These are phyloP conservation scores for Ochetophila trinervis DNA, from an alignment of 306 rosid species.

Conservation along the genomic window DNA sequence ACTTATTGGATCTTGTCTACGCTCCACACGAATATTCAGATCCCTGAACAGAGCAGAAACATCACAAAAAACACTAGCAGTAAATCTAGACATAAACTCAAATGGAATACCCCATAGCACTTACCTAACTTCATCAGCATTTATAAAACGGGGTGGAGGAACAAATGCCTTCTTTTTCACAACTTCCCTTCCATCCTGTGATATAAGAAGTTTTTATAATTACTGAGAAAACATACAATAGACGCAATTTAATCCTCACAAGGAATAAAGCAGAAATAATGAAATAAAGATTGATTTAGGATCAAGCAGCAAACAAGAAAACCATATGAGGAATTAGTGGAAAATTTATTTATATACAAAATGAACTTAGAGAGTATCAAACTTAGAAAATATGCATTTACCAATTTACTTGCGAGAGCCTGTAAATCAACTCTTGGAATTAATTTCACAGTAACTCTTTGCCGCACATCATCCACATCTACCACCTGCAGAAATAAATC, in stretches of 20 bases:
- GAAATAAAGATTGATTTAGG: neutral
- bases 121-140: slow-evolving; percentile 93
- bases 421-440: slow-evolving; percentile 96
- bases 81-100: slow-evolving; percentile 18
- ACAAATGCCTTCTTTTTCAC: slow-evolving; percentile 90
- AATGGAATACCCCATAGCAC: slow-evolving; percentile 11
- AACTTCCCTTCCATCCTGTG: slow-evolving; percentile 96
- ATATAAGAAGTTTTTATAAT: slow-evolving; percentile 18
- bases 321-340: too few species aligned
- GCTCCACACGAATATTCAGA: slow-evolving; percentile 87
- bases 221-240: neutral
- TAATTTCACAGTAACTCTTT: slow-evolving; percentile 86
- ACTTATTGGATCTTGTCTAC: slow-evolving; percentile 73
- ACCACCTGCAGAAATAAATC: slow-evolving; percentile 59
- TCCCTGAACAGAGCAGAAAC: slow-evolving; percentile 55
- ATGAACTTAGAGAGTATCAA: neutral
- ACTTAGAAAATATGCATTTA: slow-evolving; percentile 31
- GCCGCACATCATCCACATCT: slow-evolving; percentile 92
- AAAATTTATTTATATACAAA: too few species aligned
- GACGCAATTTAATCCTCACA: neutral
- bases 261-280: neutral
- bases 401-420: slow-evolving; percentile 94
- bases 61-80: slow-evolving; percentile 5
- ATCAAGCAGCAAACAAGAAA: neutral
- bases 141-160: slow-evolving; percentile 99